These are phyloP conservation scores for Huntiella abstrusa DNA, from an alignment of 2,329 filamentous ascomycete species.

Conservation along the genomic window DNA sequence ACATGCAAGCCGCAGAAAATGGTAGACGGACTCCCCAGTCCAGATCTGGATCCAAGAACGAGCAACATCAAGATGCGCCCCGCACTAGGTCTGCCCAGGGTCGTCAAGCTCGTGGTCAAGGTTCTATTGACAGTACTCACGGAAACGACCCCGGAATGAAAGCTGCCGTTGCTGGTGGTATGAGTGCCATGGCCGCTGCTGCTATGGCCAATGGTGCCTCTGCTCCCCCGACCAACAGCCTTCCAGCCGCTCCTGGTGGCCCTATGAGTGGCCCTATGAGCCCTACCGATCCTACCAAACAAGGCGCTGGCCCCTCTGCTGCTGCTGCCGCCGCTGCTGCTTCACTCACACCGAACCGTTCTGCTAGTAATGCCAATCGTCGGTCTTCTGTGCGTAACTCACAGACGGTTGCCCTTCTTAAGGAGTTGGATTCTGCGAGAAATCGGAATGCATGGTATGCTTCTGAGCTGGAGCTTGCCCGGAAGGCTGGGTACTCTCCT, in stretches of 20 bases:
- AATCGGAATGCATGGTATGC: slow-evolving; percentile 94
- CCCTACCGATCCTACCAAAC: slow-evolving; percentile 7
- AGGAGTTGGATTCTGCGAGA: slow-evolving; percentile 70
- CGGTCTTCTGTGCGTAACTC: slow-evolving; percentile 41
- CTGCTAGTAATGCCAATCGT: slow-evolving; percentile 38
- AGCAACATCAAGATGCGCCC: slow-evolving; percentile 7
- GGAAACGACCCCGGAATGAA: slow-evolving; percentile 31
- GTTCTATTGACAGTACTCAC: slow-evolving; percentile 45
- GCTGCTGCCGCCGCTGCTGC: slow-evolving; percentile 29
- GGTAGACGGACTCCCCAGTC: slow-evolving; percentile 10
- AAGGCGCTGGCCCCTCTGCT: not conserved
- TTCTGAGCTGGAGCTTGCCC: slow-evolving; percentile 78
- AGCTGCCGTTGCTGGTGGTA: slow-evolving; percentile 24
- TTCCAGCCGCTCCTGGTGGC: slow-evolving; percentile 2
- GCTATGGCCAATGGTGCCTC: slow-evolving; percentile 5
- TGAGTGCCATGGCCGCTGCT: slow-evolving; percentile 17
- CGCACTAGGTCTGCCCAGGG: slow-evolving; percentile 10
- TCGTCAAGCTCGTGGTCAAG: slow-evolving; percentile 29
- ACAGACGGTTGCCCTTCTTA: slow-evolving; percentile 56
- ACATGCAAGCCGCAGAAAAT: not conserved
- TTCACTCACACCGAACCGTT: slow-evolving; percentile 32
- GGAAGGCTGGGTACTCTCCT: slow-evolving; percentile 71
- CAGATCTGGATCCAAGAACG: slow-evolving; percentile 8
- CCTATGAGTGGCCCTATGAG: not conserved
- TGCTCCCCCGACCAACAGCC: slow-evolving; percentile 3